Base-by-base conservation (phyloP, 148 eudicot genomes). In the Spergularia bocconei region DNA sequence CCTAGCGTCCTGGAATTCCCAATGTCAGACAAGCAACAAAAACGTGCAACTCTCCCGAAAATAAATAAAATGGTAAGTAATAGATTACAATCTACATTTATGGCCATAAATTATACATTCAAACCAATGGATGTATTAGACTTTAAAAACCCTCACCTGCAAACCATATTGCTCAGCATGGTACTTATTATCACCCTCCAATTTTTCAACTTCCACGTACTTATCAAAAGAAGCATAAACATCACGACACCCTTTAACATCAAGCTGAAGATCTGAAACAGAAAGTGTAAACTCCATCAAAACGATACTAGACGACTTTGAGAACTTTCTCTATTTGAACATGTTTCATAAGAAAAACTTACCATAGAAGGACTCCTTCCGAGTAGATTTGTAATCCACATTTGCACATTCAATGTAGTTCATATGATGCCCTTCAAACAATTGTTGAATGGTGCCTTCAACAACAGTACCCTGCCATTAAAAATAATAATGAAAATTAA, bases 381-480 rank as follows among this genome's bases (percentile, higher is more conserved):
- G 88, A 29, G 97, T 91, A 53, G 98, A 94, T 80, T 90, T 91
- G 79, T 85, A 94, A 76, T 94, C 97, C 82, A 91, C 97, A 76
- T 94, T 91, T 61, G 85, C 86, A 82, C 98, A 94, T 74, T 94
- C 98, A 23, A 91, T 90, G 79, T 94, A 94, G 79, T 94, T 94
- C 98, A 94, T 94, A 80, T 91, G 95, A 81, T 94, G 98, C 67
- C 98, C 98, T 85, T 94, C 98, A 83, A 94, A 91, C 70, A 94
- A 83, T 72, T 90, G 83, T 69, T 93, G 97, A 69, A 93, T 93
- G 33, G 98, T 93, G 11, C 95, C 98, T 83, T 94, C 98, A 73
- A 94, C 98, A 76, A 94, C 98, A 67, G 98, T 91, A 62, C 97
- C 98, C 97, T 91, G 82, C 14, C 39, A 68, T 54, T 16, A 85